Base-by-base conservation (phyloP, 2,329 filamentous ascomycete genomes). In the Raffaelea deltoideospora region DNA sequence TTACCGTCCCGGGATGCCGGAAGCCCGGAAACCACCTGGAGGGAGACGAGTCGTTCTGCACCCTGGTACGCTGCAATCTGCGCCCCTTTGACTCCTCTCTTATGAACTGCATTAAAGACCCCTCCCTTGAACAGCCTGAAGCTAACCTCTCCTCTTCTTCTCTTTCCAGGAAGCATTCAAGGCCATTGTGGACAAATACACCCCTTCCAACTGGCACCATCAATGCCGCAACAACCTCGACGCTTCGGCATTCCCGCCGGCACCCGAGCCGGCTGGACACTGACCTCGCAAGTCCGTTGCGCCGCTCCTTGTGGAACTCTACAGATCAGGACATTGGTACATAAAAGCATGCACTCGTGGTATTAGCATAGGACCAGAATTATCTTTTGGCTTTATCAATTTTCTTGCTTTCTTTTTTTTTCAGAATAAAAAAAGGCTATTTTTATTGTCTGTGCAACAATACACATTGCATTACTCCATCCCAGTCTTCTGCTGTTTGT, bases 161-260 rank as follows among this genome's bases (percentile, higher is more conserved):
- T n/a, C n/a, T n/a, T n/a, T n/a, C 37, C 42, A 83, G 76, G 74
- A 80, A 39, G 85, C 88, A 0, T 98, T 98, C 66, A 96, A 96
- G 58, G 64, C 73, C 35, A 83, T 95, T 38, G 85, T 90, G 3
- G 88, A 96, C 58, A 85, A 84, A 50, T 92, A 82, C 52, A 90
- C 84, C 2, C 90, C 90, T 0, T 62, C 63, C 40, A 70, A 86
- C 53, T 96, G 87, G 88, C 69, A 60, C 45, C 51, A 59, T 18
- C 57, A 72, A 42, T 75, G 70, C 46, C 58, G 57, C n/a, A 45
- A 52, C 32, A 65, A 67, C 41, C 45, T 59, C 15, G 53, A 55
- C 19, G 54, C 50, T 9, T 57, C 67, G 1, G 55, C 58, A 2
- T 61, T 70, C 39, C 67, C 69, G 2, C 38, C 44, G 15, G 61